Conservation (phyloP, 768 basidiomycete genomes). For the Agrocybe praecox region DNA sequence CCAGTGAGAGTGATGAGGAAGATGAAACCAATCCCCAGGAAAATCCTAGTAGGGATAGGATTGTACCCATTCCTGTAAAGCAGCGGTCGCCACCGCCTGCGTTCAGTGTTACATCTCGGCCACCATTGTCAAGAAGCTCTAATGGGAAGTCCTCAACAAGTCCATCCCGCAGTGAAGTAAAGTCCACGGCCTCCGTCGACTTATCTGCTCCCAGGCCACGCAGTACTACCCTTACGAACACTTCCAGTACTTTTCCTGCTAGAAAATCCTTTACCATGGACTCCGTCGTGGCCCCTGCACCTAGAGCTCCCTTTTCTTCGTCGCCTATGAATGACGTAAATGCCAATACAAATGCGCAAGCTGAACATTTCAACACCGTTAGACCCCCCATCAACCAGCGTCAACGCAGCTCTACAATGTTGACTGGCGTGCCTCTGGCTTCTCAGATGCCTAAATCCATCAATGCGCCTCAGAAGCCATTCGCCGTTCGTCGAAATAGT, state of each 20-base stretch:
- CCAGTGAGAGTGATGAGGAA: constrained; percentile 26
- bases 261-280: constrained; percentile 18
- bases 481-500: constrained; percentile 59
- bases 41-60: constrained; percentile 22
- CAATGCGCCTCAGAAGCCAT: constrained; percentile 52
- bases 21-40: constrained; percentile 16
- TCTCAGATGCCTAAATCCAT: constrained; percentile 25
- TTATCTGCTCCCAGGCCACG: constrained; percentile 28
- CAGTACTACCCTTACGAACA: constrained; percentile 41
- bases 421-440: constrained; percentile 30
- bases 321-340: neutral
- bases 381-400: constrained; percentile 19
- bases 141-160: constrained; percentile 1
- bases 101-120: constrained; percentile 66
- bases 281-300: constrained; percentile 2
- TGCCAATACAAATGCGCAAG: neutral
- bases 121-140: constrained; percentile 36
- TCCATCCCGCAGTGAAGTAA: constrained; percentile 4
- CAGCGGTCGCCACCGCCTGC: constrained; percentile 55
- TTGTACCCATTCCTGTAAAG: constrained; percentile 63
- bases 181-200: neutral
- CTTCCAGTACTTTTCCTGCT: constrained; percentile 20
- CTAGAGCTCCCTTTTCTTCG: neutral
- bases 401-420: constrained; percentile 44
- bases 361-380: constrained; percentile 9